Percentiles rank a stretch among this genome's conserved stretches.
These are phyloP conservation scores for Amylocarpus encephaloides DNA, from an alignment of 2,329 filamentous ascomycete species.

Conservation along the genomic window DNA sequence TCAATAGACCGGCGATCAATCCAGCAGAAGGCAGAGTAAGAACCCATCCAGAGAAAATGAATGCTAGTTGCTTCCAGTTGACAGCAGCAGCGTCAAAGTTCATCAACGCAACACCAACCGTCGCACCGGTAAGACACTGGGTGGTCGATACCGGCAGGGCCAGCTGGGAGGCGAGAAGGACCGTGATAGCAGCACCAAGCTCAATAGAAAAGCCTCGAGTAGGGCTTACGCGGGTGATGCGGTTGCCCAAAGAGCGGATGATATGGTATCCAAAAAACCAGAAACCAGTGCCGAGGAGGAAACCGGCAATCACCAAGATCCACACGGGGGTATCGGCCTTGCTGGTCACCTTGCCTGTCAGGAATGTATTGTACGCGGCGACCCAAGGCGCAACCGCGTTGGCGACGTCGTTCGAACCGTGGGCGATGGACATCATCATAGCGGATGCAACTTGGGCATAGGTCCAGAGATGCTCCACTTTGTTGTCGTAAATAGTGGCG, in stretches of 20 bases:
- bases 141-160: conserved; percentile 70
- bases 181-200: conserved; percentile 70
- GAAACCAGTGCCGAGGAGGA: conserved; percentile 59
- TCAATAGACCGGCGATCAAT: conserved; percentile 32
- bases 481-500: conserved; percentile 61
- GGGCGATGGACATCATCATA: conserved; percentile 45
- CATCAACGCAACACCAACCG: conserved; percentile 71
- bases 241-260: conserved; percentile 80
- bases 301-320: conserved; percentile 66
- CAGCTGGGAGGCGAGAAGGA: conserved; percentile 70
- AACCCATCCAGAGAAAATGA: conserved; percentile 63
- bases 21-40: conserved; percentile 46
- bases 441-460: conserved; percentile 49
- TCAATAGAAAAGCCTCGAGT: conserved; percentile 64
- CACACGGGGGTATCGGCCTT: conserved; percentile 66
- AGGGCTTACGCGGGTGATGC: conserved; percentile 65
- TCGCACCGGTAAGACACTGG: conserved; percentile 76
- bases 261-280: conserved; percentile 78
- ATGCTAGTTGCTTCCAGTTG: conserved; percentile 67
- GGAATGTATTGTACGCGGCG: conserved; percentile 63
- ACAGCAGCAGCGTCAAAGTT: conserved; percentile 66
- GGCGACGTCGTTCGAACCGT: conserved; percentile 72
- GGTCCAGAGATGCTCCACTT: conserved; percentile 57
- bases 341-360: conserved; percentile 53
- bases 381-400: conserved; percentile 67